Base-by-base conservation (phyloP, 805 yeast genomes). In the Saccharomycopsis sp. region DNA sequence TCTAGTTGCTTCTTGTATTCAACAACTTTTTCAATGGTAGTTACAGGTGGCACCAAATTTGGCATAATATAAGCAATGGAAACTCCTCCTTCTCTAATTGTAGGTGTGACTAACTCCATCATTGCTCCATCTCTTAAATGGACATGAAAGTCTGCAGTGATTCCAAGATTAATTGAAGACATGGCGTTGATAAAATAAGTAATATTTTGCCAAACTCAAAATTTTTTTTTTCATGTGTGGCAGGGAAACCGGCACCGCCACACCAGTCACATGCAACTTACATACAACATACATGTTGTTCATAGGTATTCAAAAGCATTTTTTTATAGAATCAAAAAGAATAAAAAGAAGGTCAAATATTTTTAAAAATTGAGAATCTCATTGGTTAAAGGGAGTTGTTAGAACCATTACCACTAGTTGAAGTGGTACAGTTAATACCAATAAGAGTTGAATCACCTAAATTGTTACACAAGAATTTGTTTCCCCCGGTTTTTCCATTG, bases 61-160 rank as follows among this genome's bases (percentile, higher is more conserved):
- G 99, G 98, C 99, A 93, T 93, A 50, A 93, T 77, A 59, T 87
- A 93, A 1, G 94, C 95, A 39, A 88, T 79, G 3, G 95, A 82
- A 11, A 85, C 71, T 51, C 99, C 98, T 39, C 99, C 98, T 50
- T 80, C 77, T 55, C 79, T 75, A 14, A 93, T 85, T 0, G 95
- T 83, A 5, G 98, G 98, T 0, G 96, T 75, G 33, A 89, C 85
- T 29, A 86, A 73, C 54, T 85, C 82, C 83, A 88, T 87, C 97
- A 93, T 89, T 4, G 72, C 70, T 1, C 95, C 97, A 49, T 90
- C 96, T 58, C 98, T 84, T 29, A 93, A 75, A 61, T 93, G 99
- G 40, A 93, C 97, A 59, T 93, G 99, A 75, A 87, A 79, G 63
- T 93, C 99, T 14, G 90, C 93, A 2, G 94, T 75, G 38, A 74